These are phyloP conservation scores for Penicillium daleae DNA, from an alignment of 495 filamentous ascomycete species.

Conservation along the genomic window DNA sequence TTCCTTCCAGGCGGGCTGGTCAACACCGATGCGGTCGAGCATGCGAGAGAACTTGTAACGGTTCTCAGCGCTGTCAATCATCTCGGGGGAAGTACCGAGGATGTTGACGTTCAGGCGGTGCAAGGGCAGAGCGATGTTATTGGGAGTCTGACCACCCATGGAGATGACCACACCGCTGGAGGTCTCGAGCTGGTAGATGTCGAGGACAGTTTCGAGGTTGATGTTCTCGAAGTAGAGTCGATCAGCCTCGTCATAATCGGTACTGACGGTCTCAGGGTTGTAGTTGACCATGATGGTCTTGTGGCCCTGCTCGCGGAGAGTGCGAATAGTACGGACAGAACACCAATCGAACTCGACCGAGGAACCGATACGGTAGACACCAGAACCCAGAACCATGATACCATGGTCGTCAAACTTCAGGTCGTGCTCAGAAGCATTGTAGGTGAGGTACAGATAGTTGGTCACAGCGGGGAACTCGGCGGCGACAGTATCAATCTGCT, in stretches of 20 bases:
- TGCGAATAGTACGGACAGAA: conserved; percentile 94
- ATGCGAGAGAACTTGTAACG: conserved; percentile 99
- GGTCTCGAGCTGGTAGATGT: conserved; percentile 90
- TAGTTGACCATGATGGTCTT: conserved; percentile 99
- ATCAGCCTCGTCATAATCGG: conserved; percentile 97
- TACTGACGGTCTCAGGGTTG: conserved; percentile 93
- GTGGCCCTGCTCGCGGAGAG: conserved; percentile 80
- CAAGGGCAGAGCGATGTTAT: conserved; percentile 94
- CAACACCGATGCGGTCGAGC: conserved; percentile 89
- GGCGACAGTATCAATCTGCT: conserved; percentile 98
- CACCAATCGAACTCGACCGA: conserved; percentile 99
- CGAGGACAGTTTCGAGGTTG: conserved; percentile 89
- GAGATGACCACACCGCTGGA: conserved; percentile 92
- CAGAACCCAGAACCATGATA: conserved; percentile 94
- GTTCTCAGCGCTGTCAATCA: conserved; percentile 98
- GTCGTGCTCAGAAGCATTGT: conserved; percentile 89
- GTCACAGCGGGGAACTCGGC: conserved; percentile 95
- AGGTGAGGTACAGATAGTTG: conserved; percentile 97
- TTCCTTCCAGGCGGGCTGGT: conserved; percentile 98
- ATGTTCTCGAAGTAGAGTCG: conserved; percentile 97
- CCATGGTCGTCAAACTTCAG: conserved; percentile 84
- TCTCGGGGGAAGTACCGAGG: conserved; percentile 93
- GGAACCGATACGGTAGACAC: conserved; percentile 96
- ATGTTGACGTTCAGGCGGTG: conserved; percentile 89
- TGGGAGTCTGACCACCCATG: conserved; percentile 97